Evolutionary conservation across 169 alveolate genomes (phyloP).

Genomic region (Plasmodium vivax): DNA sequence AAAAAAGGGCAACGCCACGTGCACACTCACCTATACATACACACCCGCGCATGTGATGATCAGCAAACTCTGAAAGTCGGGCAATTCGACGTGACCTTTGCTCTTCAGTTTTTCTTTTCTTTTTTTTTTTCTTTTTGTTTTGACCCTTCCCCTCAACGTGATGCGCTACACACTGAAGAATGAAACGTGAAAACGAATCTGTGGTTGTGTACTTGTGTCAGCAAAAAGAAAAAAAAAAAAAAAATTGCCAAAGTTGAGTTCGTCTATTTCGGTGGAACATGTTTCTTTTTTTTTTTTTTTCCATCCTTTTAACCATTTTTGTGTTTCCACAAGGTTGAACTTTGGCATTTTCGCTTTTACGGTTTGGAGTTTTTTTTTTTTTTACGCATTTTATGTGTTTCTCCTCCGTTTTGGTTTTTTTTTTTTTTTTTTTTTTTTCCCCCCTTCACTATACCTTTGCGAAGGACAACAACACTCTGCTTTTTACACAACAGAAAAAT

Average conservation of each 20-base stretch:
- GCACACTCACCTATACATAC: not conserved
- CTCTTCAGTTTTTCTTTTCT: not conserved
- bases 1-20: not conserved
- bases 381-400: not conserved
- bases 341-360: not conserved
- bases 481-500: not conserved
- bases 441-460: not conserved
- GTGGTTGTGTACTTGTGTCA: conserved; percentile 2
- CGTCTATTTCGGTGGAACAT: not conserved
- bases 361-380: not conserved
- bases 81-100: not conserved
- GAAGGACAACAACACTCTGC: not conserved
- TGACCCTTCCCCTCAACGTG: not conserved
- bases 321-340: not conserved
- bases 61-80: not conserved
- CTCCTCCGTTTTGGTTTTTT: not conserved
- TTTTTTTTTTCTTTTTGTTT: not conserved
- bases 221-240: not conserved
- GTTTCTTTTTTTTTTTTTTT: not conserved
- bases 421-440: not conserved
- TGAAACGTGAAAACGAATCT: not conserved
- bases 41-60: not conserved
- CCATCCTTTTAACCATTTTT: not conserved
- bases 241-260: not conserved
- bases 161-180: not conserved